Evolutionary conservation across 345 rosid genomes (phyloP).

Genomic region (Psidium guajava): DNA sequence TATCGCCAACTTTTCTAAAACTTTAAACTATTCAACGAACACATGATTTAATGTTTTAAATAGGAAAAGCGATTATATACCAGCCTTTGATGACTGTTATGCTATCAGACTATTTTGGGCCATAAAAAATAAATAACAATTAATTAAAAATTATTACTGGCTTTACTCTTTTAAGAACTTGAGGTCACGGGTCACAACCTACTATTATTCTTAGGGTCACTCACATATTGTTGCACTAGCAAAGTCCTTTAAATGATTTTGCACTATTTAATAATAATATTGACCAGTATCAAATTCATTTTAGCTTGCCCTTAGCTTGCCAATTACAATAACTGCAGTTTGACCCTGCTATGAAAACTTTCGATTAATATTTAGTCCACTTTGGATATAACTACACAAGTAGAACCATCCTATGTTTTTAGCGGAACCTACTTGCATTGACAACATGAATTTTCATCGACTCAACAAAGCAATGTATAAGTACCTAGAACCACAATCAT

Average conservation of each 20-base stretch:
- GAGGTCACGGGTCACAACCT: too few species aligned
- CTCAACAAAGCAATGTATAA: neutral
- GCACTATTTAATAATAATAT: neutral
- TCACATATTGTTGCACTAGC: too few species aligned
- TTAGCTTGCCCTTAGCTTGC: neutral
- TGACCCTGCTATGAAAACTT: neutral
- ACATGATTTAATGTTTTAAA: neutral
- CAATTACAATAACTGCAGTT: neutral
- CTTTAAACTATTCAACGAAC: accelerated
- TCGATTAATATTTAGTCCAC: neutral
- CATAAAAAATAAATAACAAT: too few species aligned
- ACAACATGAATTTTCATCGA: neutral
- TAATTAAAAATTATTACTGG: too few species aligned
- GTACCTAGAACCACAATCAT: too few species aligned
- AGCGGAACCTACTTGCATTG: neutral
- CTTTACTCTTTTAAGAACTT: too few species aligned
- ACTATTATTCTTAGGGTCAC: too few species aligned
- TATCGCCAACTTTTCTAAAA: neutral
- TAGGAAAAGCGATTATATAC: too few species aligned
- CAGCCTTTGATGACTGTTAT: too few species aligned
- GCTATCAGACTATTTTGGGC: too few species aligned
- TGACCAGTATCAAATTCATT: neutral
- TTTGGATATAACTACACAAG: neutral
- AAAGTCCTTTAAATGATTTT: neutral
- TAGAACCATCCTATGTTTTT: neutral